Percentiles rank a stretch among this genome's conserved stretches.
Conservation (phyloP, 75 land plant genomes). For the Adiantum capillusveneris region DNA sequence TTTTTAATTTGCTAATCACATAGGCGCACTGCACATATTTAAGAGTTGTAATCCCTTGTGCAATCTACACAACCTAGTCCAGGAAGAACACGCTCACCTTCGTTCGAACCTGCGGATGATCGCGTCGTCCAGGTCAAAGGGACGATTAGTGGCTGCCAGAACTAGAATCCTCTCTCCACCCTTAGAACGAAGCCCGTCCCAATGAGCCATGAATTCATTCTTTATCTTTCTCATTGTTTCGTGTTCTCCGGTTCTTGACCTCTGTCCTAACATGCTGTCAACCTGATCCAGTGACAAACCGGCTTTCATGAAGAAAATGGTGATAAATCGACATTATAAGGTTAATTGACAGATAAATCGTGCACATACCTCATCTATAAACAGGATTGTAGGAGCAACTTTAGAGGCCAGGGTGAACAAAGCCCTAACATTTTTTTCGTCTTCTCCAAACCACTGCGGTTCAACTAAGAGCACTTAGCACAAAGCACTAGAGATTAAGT, state of each 20-base stretch:
- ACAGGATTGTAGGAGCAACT: conserved; percentile 81
- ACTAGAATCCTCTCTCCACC: conserved; percentile 75
- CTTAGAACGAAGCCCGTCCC: conserved; percentile 81
- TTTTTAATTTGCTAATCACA: too few relatives aligned
- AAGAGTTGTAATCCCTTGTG: too few relatives aligned
- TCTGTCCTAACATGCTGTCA: conserved; percentile 89
- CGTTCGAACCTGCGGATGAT: conserved; percentile 82
- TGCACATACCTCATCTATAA: conserved; percentile 90
- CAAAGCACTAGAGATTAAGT: too few relatives aligned
- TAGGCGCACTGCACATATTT: too few relatives aligned
- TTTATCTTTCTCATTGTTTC: conserved; percentile 90
- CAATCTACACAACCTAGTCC: too few relatives aligned
- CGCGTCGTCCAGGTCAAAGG: conserved; percentile 90
- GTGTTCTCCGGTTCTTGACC: conserved; percentile 74
- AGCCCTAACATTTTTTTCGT: conserved; percentile 83
- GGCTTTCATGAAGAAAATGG: too few relatives aligned
- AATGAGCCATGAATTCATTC: too few relatives aligned
- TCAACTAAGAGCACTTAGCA: too few relatives aligned
- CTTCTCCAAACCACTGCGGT: conserved; percentile 80
- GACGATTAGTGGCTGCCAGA: too few relatives aligned
- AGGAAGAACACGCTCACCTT: conserved; percentile 62
- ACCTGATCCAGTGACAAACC: too few relatives aligned
- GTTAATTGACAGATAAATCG: too few relatives aligned
- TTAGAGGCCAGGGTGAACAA: conserved; percentile 80
- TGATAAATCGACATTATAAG: too few relatives aligned